These are phyloP conservation scores for Geotrichum candidum DNA, from an alignment of 1,139 yeast species.

Conservation along the genomic window DNA sequence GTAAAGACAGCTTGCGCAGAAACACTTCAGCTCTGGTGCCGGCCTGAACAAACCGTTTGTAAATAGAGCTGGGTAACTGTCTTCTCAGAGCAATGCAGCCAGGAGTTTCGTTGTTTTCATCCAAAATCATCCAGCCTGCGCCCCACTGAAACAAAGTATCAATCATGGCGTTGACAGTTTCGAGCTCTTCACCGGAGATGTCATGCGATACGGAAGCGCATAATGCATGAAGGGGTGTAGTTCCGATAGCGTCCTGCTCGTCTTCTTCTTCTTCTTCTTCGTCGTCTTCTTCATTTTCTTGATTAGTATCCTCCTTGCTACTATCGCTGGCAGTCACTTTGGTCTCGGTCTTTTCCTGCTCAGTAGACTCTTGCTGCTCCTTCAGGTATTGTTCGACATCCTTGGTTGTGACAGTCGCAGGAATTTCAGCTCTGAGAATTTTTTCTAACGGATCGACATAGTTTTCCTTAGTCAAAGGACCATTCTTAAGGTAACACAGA, in stretches of 20 bases:
- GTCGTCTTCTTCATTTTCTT: constrained; percentile 23
- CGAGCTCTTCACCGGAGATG: constrained; percentile 40
- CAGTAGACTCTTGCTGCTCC: not conserved
- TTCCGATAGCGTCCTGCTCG: constrained; percentile 45
- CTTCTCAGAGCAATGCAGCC: constrained; percentile 37
- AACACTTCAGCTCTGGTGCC: constrained; percentile 88
- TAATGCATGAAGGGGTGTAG: constrained; percentile 75
- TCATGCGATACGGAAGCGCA: constrained; percentile 27
- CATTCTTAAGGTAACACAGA: constrained; percentile 48
- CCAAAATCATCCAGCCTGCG: constrained; percentile 72
- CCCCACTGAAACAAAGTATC: constrained; percentile 71
- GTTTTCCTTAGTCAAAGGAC: constrained; percentile 48
- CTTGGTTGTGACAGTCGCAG: constrained; percentile 76
- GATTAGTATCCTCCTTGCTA: constrained; percentile 19
- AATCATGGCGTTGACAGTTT: constrained; percentile 50
- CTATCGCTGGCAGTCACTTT: constrained; percentile 31
- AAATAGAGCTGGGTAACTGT: constrained; percentile 30
- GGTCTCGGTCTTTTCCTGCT: constrained; percentile 30
- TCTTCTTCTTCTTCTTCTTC: constrained; percentile 39
- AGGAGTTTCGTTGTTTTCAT: constrained; percentile 40
- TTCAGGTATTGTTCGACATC: constrained; percentile 45
- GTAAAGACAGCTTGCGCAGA: constrained; percentile 64
- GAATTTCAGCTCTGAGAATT: constrained; percentile 57
- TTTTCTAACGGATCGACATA: constrained; percentile 44
- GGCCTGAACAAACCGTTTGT: constrained; percentile 64